Percentiles rank a stretch among this genome's conserved stretches.
phyloP scores from a whole-genome alignment of 139 green algal species.

The Deuterostichococcus epilithicus region DNA sequence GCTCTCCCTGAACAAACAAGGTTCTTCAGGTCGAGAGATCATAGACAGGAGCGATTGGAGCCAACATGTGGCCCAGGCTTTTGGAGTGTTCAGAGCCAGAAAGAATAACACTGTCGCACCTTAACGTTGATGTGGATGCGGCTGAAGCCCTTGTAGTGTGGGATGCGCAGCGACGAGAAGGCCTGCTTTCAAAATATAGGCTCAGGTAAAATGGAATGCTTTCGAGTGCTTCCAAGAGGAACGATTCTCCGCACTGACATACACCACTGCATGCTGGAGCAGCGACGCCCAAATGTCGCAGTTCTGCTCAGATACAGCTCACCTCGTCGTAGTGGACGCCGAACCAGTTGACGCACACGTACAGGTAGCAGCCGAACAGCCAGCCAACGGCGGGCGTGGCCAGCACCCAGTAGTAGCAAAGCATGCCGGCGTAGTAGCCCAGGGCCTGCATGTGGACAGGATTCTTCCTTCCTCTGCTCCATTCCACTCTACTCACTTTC shows the following conservation, averaged over 20 bases:
- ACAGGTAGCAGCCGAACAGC: constrained; percentile 85
- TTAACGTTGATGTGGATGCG: constrained; percentile 69
- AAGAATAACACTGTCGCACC: constrained; percentile 30
- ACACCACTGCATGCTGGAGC: constrained; percentile 12
- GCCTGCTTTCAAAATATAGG: constrained; percentile 27
- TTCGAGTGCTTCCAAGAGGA: no score
- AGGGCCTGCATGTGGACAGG: no score
- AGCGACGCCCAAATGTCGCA: constrained; percentile 14
- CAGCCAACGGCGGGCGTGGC: constrained; percentile 76
- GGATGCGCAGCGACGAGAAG: constrained; percentile 69
- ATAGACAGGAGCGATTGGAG: not conserved
- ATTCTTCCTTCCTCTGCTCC: no score
- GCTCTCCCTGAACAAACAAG: constrained; percentile 30
- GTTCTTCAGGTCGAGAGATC: not conserved
- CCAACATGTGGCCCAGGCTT: not conserved
- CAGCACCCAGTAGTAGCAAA: constrained; percentile 89
- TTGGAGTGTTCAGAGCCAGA: constrained; percentile 3
- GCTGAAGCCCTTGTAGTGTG: constrained; percentile 73
- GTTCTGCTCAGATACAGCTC: not conserved
- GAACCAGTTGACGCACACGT: constrained; percentile 67
- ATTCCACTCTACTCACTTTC: not conserved
- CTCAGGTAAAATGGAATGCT: no score
- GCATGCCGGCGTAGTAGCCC: constrained; percentile 77
- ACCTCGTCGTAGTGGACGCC: constrained; percentile 82
- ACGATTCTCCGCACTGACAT: not conserved